A percentile compares a stretch with the other conserved stretches of the same genome.
These are phyloP conservation scores for Smithsoniella earleae DNA, from an alignment of 163 green algal species.

Conservation along the genomic window DNA sequence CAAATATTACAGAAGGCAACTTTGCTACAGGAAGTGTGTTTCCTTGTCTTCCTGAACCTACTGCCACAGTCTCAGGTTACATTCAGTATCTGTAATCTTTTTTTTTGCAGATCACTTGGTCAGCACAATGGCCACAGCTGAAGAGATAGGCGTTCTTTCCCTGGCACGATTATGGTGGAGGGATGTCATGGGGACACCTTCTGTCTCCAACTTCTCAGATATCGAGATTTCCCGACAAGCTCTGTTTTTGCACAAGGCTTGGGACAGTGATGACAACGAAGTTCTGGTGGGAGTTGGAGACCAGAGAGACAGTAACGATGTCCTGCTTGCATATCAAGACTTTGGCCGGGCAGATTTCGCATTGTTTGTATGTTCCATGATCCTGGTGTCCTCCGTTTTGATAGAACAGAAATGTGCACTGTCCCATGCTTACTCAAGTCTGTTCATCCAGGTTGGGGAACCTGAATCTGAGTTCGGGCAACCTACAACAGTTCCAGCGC, in stretches of 20 bases:
- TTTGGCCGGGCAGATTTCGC: background rate
- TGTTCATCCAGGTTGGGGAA: background rate
- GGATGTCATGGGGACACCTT: background rate
- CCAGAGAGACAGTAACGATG: background rate
- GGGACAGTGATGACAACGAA: background rate
- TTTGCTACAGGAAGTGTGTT: background rate
- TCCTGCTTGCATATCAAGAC: background rate
- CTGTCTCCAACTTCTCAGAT: too few relatives aligned
- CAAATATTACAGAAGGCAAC: background rate
- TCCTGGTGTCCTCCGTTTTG: too few relatives aligned
- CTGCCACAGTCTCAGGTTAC: too few relatives aligned
- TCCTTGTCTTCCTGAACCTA: too few relatives aligned
- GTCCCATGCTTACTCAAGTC: too few relatives aligned
- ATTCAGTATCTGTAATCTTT: too few relatives aligned
- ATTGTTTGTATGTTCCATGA: background rate
- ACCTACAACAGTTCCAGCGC: background rate
- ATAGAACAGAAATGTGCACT: too few relatives aligned
- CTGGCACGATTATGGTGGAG: background rate
- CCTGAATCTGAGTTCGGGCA: background rate
- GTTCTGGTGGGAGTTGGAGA: background rate
- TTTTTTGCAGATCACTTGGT: constrained; percentile 21
- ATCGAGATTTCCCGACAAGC: too few relatives aligned
- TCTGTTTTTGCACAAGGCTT: too few relatives aligned
- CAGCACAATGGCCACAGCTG: background rate
- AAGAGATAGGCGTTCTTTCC: background rate